Evolutionary conservation across 306 rosid species (phyloP).

Genomic region (Prinsepia uniflora): DNA sequence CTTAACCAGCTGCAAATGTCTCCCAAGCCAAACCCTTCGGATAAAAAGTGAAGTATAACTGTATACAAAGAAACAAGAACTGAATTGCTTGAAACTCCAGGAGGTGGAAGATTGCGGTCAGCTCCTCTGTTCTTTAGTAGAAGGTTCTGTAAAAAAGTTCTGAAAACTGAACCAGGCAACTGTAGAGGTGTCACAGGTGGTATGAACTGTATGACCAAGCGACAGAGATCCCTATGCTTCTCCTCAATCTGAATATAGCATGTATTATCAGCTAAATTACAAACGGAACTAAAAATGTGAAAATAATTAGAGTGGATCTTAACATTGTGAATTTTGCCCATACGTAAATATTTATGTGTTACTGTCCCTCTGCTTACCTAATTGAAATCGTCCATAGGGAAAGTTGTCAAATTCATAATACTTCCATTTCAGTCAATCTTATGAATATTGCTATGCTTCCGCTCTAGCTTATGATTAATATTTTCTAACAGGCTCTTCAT

Average conservation of each 20-base stretch:
- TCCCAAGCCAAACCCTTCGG: constrained; percentile 88
- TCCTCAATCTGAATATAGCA: constrained; percentile 68
- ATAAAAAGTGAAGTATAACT: constrained; percentile 84
- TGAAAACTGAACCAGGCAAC: constrained; percentile 87
- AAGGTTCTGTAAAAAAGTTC: constrained; percentile 74
- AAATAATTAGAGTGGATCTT: constrained; percentile 11
- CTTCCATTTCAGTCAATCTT: neutral
- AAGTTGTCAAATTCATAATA: neutral
- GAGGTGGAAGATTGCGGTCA: constrained; percentile 72
- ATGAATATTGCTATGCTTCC: neutral
- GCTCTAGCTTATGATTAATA: neutral
- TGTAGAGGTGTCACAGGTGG: constrained; percentile 82
- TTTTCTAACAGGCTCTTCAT: neutral
- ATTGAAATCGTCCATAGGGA: neutral
- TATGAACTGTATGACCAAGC: constrained; percentile 83
- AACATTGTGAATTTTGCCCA: constrained; percentile 7
- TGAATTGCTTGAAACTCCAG: constrained; percentile 82
- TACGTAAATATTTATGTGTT: neutral
- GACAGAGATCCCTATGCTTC: constrained; percentile 94
- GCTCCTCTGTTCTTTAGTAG: constrained; percentile 84
- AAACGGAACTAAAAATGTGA: no score
- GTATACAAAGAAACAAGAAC: constrained; percentile 85
- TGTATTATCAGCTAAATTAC: constrained; percentile 1
- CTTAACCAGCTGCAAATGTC: constrained; percentile 74
- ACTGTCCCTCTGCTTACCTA: neutral